phyloP scores from a whole-genome alignment of 208 protist genomes.

The Wallacemonas sp. region DNA sequence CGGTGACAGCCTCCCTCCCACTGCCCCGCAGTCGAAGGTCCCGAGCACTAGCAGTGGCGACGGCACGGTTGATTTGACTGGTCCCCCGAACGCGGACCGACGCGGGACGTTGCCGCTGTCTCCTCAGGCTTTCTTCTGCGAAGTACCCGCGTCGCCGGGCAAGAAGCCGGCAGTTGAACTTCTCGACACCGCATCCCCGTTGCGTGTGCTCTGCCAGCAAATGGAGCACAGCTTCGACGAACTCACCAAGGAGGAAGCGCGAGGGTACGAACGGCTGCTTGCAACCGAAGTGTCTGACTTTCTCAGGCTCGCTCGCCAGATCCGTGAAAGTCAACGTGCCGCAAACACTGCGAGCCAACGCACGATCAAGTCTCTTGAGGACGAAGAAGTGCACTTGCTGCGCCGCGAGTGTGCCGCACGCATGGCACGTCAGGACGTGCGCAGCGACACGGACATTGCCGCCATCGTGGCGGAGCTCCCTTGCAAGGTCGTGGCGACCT shows the following conservation, averaged over 20 bases:
- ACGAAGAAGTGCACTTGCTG: constrained; percentile 2
- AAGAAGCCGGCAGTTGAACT: no score
- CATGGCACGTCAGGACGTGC: background rate
- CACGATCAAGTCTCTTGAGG: constrained; percentile 1
- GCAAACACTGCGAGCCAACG: background rate
- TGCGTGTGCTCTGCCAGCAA: background rate
- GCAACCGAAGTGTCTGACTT: background rate
- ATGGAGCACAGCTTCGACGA: background rate
- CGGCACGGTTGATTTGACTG: background rate
- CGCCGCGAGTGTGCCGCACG: background rate
- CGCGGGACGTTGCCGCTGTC: constrained; percentile 1
- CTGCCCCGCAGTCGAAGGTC: no score
- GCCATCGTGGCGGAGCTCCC: background rate
- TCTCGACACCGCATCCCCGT: background rate
- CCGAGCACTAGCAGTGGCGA: background rate
- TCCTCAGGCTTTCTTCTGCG: background rate
- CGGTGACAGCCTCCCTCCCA: no score
- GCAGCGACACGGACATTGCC: background rate
- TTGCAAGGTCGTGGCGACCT: background rate
- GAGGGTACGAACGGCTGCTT: background rate
- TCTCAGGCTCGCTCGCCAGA: background rate
- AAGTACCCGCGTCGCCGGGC: background rate
- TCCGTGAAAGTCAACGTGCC: background rate
- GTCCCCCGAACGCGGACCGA: background rate
- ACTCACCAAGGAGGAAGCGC: background rate